Percentiles rank a stretch among this genome's conserved stretches.
These are phyloP conservation scores for Solanum neorickii DNA, from an alignment of 257 asterid genomes.

Conservation along the genomic window DNA sequence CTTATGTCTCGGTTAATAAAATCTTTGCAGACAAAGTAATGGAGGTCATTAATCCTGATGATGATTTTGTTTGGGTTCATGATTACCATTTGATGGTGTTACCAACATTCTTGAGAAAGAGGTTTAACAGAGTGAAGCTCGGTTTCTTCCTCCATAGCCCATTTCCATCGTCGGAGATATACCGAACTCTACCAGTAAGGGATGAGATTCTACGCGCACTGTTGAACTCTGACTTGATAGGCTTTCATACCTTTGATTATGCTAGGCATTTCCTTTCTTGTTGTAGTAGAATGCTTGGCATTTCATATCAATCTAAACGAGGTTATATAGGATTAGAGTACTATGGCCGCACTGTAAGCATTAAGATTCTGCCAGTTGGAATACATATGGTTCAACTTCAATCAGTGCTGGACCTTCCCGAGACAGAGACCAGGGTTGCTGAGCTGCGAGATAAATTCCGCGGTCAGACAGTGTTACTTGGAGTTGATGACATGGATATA, in stretches of 20 bases:
- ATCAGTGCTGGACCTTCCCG: constrained; percentile 53
- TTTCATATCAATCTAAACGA: constrained; percentile 71
- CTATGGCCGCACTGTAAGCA: constrained; percentile 79
- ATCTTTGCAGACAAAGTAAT: constrained; percentile 85
- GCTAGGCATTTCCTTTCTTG: constrained; percentile 82
- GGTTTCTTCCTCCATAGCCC: constrained; percentile 85
- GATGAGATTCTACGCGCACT: constrained; percentile 66
- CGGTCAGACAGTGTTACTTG: constrained; percentile 55
- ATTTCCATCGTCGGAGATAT: constrained; percentile 80
- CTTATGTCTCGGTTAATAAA: constrained; percentile 76
- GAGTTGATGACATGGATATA: constrained; percentile 86
- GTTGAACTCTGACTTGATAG: constrained; percentile 71
- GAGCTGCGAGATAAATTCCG: constrained; percentile 38
- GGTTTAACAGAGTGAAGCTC: constrained; percentile 74
- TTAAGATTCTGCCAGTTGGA: constrained; percentile 78
- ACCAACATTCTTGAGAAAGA: constrained; percentile 72
- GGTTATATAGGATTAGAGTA: constrained; percentile 79
- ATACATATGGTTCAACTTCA: constrained; percentile 69
- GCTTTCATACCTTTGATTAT: constrained; percentile 76
- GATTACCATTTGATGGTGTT: constrained; percentile 84
- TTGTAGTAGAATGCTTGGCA: constrained; percentile 79
- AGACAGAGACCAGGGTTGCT: constrained; percentile 54
- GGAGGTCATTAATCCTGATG: constrained; percentile 86
- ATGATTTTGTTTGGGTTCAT: constrained; percentile 85
- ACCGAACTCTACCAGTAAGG: constrained; percentile 73